These are phyloP conservation scores for Plectosphaerella plurivora DNA, from an alignment of 2,329 filamentous ascomycete species.

Conservation along the genomic window DNA sequence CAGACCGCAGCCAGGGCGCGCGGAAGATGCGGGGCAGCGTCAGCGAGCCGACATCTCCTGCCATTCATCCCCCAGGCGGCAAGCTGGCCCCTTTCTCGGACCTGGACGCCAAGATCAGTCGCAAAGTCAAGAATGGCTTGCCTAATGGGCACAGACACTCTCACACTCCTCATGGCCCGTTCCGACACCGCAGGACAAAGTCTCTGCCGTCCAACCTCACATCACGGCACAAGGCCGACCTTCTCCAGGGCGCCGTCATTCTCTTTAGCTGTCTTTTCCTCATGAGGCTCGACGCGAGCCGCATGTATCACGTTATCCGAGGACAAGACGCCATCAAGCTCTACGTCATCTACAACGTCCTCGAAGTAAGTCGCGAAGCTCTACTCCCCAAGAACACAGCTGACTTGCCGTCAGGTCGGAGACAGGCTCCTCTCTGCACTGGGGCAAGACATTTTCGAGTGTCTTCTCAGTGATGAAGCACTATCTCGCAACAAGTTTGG, in stretches of 20 bases:
- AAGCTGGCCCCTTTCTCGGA: neutral
- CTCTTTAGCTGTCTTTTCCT: constrained; percentile 79
- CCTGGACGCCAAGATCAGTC: constrained; percentile 1
- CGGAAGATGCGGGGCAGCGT: neutral
- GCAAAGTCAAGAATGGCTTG: constrained; percentile 3
- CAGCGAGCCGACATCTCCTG: neutral
- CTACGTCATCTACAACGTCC: constrained; percentile 97
- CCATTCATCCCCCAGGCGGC: neutral
- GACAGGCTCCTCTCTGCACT: constrained; percentile 87
- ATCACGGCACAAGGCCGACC: constrained; percentile 89
- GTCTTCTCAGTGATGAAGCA: constrained; percentile 88
- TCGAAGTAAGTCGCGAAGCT: constrained; percentile 55
- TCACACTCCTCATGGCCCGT: constrained; percentile 20
- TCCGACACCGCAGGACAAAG: constrained; percentile 68
- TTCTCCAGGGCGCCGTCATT: constrained; percentile 86
- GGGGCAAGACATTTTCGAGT: constrained; percentile 94
- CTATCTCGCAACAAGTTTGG: constrained; percentile 83
- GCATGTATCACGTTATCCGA: constrained; percentile 97
- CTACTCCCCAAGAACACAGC: neutral
- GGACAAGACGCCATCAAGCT: constrained; percentile 96
- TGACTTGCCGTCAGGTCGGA: constrained; percentile 48
- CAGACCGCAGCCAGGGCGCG: neutral
- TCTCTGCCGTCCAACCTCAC: constrained; percentile 81
- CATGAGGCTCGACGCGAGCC: constrained; percentile 88
- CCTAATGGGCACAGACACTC: constrained; percentile 12